Conservation (phyloP, 2,329 filamentous ascomycete genomes). For the Aspergillus sojae region DNA sequence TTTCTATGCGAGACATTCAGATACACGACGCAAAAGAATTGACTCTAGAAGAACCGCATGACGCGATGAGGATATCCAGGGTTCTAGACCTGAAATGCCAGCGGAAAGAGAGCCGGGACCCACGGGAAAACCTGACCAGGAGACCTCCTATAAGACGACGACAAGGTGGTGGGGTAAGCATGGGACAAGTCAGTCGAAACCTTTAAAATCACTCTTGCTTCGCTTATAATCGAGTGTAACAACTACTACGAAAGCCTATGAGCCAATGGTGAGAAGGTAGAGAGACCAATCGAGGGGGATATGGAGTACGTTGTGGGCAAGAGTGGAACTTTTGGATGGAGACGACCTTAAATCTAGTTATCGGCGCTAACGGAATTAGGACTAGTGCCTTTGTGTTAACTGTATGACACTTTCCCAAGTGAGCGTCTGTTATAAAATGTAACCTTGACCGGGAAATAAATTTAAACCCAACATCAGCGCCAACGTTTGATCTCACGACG, state of each 20-base stretch:
- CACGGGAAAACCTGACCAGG: neutral
- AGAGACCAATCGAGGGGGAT: too few relatives aligned
- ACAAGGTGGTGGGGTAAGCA: neutral
- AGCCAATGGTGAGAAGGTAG: neutral
- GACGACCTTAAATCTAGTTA: neutral
- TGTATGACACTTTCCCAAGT: neutral
- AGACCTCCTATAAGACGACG: neutral
- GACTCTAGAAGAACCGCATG: constrained; percentile 15
- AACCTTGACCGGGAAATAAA: neutral
- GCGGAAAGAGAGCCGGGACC: constrained; percentile 15
- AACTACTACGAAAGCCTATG: neutral
- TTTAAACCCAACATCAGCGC: neutral
- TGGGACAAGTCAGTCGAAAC: too few relatives aligned
- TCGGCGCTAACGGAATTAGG: neutral
- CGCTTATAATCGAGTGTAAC: neutral
- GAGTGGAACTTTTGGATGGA: neutral
- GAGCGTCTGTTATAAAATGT: neutral
- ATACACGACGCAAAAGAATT: constrained; percentile 9
- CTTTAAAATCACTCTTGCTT: neutral
- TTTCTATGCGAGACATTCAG: neutral
- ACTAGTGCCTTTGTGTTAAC: neutral
- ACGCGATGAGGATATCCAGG: constrained; percentile 17
- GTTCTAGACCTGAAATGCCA: constrained; percentile 13
- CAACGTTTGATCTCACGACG: neutral
- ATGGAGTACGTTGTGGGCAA: neutral